phyloP scores from a whole-genome alignment of 2,329 filamentous ascomycete species.

The Penicillium sp. region DNA sequence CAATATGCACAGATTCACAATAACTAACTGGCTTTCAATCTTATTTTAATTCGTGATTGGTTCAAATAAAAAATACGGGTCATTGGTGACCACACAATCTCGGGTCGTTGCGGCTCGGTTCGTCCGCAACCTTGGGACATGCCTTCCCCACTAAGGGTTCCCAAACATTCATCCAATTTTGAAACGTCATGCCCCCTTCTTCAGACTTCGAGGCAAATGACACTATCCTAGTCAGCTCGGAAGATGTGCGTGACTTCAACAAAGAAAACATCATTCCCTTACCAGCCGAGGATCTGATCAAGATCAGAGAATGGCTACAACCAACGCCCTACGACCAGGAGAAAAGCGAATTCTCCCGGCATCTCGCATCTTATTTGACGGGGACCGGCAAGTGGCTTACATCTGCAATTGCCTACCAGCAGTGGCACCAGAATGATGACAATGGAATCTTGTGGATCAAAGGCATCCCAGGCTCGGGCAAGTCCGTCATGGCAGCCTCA shows the following conservation, averaged over 20 bases:
- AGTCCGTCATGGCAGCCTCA: slow-evolving; percentile 24
- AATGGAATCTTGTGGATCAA: slow-evolving; percentile 23
- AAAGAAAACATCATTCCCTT: not conserved
- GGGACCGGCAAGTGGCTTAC: slow-evolving; percentile 22
- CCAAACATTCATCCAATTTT: too few species aligned
- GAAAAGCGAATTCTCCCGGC: not conserved
- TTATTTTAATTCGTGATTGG: too few species aligned
- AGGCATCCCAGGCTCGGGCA: slow-evolving; percentile 25
- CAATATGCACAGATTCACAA: too few species aligned
- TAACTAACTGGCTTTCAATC: too few species aligned
- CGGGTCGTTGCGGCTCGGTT: too few species aligned
- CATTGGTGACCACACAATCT: too few species aligned
- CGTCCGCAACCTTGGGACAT: too few species aligned
- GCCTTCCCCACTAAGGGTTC: too few species aligned
- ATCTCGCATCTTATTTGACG: not conserved
- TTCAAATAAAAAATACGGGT: too few species aligned
- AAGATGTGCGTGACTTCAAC: not conserved
- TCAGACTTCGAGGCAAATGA: not conserved
- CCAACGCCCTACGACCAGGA: not conserved
- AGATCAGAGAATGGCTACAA: slow-evolving; percentile 5
- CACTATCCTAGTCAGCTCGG: not conserved
- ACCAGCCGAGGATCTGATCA: not conserved
- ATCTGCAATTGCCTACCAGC: slow-evolving; percentile 5
- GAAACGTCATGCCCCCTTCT: not conserved
- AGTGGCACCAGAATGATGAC: slow-evolving; percentile 9